Base-by-base conservation (phyloP, 2,329 filamentous ascomycete genomes). In the Colletotrichum lindemuthianum region DNA sequence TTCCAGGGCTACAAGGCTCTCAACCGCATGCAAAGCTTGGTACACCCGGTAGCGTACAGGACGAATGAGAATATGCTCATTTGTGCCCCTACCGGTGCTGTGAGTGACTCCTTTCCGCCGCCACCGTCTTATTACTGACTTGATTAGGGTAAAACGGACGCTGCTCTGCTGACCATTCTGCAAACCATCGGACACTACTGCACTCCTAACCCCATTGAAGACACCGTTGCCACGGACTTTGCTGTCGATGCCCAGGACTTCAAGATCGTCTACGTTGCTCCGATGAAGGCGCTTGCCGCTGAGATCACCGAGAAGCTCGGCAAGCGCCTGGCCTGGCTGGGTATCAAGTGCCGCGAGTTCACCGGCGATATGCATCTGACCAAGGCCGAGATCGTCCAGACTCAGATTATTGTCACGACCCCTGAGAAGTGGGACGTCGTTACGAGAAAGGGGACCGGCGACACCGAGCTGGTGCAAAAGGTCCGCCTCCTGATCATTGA, bases 401-500 rank as follows among this genome's bases (percentile, higher is more conserved):
- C 96, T 0, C 96, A 99, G 74, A 96, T 99, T 70, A 97, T 99
- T 65, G 96, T 99, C 53, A 99, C 96, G 0, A 99, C 96, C 0
- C 96, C 96, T 40, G 96, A 99, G 79, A 99, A 99, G 78, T 99
- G 96, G 96, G 96, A 99, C 75, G 96, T 99, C 1, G 92, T 99
- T 6, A 99, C 96, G 3, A 87, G 96, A 66, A 99, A 98, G 78
- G 96, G 95, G 60, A 98, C 94, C 1, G 96, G 96, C 13, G 96
- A 99, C 74, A 98, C 96, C 0, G 96, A 98, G 74, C 86, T 99
- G 3, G 96, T 99, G 12, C 96, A 99, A 72, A 99, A 99, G 75
- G 96, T 99, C 32, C 89, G 95, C 10, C 83, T 99, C 2, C 85
- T 99, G 65, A 98, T 99, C 72, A 98, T 99, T 67, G 96, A 99